Percentiles rank a stretch among this genome's conserved stretches.
phyloP scores from a whole-genome alignment of 164 flowering plant species.

The Cinnamomum micranthum region DNA sequence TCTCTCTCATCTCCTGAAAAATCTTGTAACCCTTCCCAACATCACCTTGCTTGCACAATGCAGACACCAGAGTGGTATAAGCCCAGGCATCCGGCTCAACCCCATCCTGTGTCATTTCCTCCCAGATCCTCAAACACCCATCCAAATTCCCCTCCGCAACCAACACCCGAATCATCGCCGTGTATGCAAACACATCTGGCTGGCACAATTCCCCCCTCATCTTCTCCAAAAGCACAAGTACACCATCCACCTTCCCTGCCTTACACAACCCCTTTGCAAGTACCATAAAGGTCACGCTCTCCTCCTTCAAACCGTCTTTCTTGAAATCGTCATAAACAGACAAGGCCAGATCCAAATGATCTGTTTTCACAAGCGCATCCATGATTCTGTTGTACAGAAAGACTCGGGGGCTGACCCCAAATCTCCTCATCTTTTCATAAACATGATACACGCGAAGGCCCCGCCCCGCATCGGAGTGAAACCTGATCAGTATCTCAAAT shows the following conservation, averaged over 20 bases:
- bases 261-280: constrained; percentile 78
- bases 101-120: constrained; percentile 69
- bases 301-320: constrained; percentile 66
- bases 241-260: constrained; percentile 60
- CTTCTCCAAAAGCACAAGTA: constrained; percentile 45
- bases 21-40: constrained; percentile 58
- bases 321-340: constrained; percentile 78
- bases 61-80: constrained; percentile 61
- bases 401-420: constrained; percentile 67
- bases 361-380: constrained; percentile 71
- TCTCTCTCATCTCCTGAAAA: constrained; percentile 74
- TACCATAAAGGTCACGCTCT: constrained; percentile 78
- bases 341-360: constrained; percentile 71
- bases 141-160: constrained; percentile 52
- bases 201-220: constrained; percentile 73
- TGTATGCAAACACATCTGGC: constrained; percentile 96
- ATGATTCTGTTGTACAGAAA: constrained; percentile 78
- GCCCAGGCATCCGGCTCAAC: constrained; percentile 87
- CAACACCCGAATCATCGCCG: constrained; percentile 74
- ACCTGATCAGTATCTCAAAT: constrained; percentile 86
- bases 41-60: constrained; percentile 59
- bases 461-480: constrained; percentile 76
- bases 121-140: constrained; percentile 80
- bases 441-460: constrained; percentile 78
- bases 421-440: constrained; percentile 87